Base-by-base conservation (phyloP, 345 rosid species). In the Salix koriyanagi region DNA sequence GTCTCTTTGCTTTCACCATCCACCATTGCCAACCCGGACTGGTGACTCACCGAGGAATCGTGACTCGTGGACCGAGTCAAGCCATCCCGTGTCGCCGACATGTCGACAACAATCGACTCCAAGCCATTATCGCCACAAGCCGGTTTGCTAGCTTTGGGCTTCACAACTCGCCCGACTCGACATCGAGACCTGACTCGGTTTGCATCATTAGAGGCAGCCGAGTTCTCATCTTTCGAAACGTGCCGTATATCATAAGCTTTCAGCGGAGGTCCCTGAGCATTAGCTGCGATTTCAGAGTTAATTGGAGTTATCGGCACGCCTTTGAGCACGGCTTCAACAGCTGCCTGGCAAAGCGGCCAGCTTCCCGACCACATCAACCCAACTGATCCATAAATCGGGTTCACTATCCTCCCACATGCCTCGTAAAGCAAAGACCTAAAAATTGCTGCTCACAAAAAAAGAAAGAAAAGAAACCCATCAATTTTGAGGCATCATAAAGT, bases 281-380 rank as follows among this genome's bases (percentile, higher is more conserved):
- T 83, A 25, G 84, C 92, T 1, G 96, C 97, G 10, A 85, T 83
- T 61, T 96, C 97, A 0, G 89, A 90, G 48, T 89, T 85, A 64
- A 93, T 88, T 19, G 92, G 91, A 61, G 79, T 91, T 62, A 94
- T 91, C 54, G 99, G 90, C n/a, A 85, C 76, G 30, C 98, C 99
- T 76, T 86, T 92, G 15, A 96, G 86, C 66, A 96, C 98, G 1
- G 99, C 88, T 77, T 93, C 99, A 0, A 96, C 98, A 7, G 99
- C 99, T 2, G 94, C 89, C 77, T 96, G 97, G 80, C 99, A 96
- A 54, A 92, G 97, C 54, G 89, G 93, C 99, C 99, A 96, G 76
- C 90, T 88, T 13, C 98, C 98, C 0, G 98, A 92, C 95, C 94
- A 91, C 69, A 96, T 76, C 83, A 96, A 77, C 12, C 99, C 99